Percentiles rank a stretch among this genome's conserved stretches.
phyloP scores from a whole-genome alignment of 2,329 filamentous ascomycete genomes.

The Pestalotiopsis sp. region DNA sequence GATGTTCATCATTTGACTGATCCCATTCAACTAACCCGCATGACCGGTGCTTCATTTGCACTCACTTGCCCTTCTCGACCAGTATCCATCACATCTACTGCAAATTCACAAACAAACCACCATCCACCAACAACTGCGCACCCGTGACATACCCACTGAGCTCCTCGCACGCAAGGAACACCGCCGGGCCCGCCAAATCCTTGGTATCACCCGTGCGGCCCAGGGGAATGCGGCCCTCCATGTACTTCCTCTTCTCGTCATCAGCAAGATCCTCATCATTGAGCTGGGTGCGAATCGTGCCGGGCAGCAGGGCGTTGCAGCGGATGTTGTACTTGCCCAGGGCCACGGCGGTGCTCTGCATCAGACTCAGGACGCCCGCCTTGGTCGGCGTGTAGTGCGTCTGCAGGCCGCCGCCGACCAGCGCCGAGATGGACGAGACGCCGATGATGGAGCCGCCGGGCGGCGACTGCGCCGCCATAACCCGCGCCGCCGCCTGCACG shows the following conservation, averaged over 20 bases:
- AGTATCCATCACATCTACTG: conserved; percentile 51
- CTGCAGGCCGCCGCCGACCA: conserved; percentile 78
- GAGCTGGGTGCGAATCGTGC: conserved; percentile 81
- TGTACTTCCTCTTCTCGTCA: conserved; percentile 72
- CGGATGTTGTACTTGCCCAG: conserved; percentile 75
- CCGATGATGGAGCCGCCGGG: conserved; percentile 80
- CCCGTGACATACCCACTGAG: conserved; percentile 83
- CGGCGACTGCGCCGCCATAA: conserved; percentile 72
- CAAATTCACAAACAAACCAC: conserved; percentile 86
- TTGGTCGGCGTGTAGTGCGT: conserved; percentile 90
- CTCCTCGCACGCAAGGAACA: conserved; percentile 80
- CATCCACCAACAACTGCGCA: conserved; percentile 83
- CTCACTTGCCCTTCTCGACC: not conserved
- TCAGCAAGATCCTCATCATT: conserved; percentile 83
- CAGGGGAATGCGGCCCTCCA: conserved; percentile 80
- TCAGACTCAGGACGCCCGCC: conserved; percentile 77
- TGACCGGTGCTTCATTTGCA: not conserved
- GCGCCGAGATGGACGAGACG: conserved; percentile 72
- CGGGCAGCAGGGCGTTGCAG: conserved; percentile 83
- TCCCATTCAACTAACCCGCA: too few species aligned
- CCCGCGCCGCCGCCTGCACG: conserved; percentile 80
- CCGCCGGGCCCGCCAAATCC: conserved; percentile 83
- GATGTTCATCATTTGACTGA: too few species aligned
- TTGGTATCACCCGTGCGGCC: conserved; percentile 71
- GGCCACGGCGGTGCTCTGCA: conserved; percentile 82